Evolutionary conservation across 768 basidiomycete species (phyloP), one percentile per base, ranked within the genome.

Genomic region (Lactifluus echinatus): DNA sequence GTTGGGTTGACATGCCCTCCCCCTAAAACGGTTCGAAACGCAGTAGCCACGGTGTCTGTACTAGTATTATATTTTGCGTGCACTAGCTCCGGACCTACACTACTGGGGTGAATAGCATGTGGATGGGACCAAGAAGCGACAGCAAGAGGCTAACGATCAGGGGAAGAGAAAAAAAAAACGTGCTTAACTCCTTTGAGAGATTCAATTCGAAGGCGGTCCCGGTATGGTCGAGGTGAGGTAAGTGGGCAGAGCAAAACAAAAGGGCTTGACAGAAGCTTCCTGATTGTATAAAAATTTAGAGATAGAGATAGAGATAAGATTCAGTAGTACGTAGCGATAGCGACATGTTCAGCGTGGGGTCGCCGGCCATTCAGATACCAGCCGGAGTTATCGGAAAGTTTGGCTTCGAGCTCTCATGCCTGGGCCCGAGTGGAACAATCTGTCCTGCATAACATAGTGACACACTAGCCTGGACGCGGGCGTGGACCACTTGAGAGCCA

Each of bases 121-220:
- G 42, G 42, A 19, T 10, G 21, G 15, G 49, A 8, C 11, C 31
- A 42, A 42, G n/a, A 11, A 55, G 15, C 21, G 8, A 23, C 33
- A 23, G 37, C 46, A 55, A 55, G 46, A 40, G 46, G 48, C 48
- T 50, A 56, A 48, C 37, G 29, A 53, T 33, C 34, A 24, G 15
- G 23, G 37, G 37, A 26, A 19, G 50, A 4, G 4, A 39, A 26
- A 28, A 21, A 17, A 24, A 23, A 42, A 34, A n/a, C 29, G 29
- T 1, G 40, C 48, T 56, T 56, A 24, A 28, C 55, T 50, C 33
- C 26, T 50, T 53, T 43, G 3, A 53, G 50, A 40, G 17, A 24
- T 11, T 23, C 37, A 40, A 40, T 57, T 52, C 31, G 28, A 40
- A 52, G 15, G 14, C 31, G 24, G 21, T 6, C n/a, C 8, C n/a